These are phyloP conservation scores for Saccharomyces pastorianus DNA, from an alignment of 1,139 yeast genomes.

Conservation along the genomic window DNA sequence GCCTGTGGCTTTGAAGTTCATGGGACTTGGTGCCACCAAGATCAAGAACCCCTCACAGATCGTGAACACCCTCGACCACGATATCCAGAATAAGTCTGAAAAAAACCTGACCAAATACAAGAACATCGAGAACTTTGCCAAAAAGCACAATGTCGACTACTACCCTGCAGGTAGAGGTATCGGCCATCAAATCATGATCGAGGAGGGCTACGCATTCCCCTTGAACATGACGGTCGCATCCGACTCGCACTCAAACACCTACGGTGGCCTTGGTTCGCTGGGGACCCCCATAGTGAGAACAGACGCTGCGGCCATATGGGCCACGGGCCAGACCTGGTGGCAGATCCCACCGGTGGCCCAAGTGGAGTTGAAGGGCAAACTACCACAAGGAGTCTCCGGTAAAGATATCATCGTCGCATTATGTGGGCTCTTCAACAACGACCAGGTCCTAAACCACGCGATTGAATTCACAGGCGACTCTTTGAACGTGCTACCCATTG, in stretches of 20 bases:
- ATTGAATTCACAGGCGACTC: constrained; percentile 93
- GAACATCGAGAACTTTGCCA: constrained; percentile 84
- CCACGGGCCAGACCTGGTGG: constrained; percentile 99
- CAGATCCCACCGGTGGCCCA: constrained; percentile 98
- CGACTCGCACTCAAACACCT: constrained; percentile 94
- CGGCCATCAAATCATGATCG: constrained; percentile 98
- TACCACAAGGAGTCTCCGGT: constrained; percentile 86
- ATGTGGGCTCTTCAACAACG: constrained; percentile 92
- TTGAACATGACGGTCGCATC: constrained; percentile 89
- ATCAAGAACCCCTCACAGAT: constrained; percentile 83
- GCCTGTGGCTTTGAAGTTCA: constrained; percentile 97
- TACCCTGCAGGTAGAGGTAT: constrained; percentile 99
- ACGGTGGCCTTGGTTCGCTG: constrained; percentile 91
- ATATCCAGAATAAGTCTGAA: constrained; percentile 86
- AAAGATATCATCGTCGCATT: constrained; percentile 94
- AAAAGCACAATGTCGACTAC: constrained; percentile 88
- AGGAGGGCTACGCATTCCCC: constrained; percentile 97
- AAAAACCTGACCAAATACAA: constrained; percentile 79
- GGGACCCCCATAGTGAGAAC: constrained; percentile 98
- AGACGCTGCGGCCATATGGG: constrained; percentile 99
- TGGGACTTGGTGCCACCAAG: constrained; percentile 83
- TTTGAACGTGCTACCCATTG: constrained; percentile 63
- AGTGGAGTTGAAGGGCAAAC: constrained; percentile 73
- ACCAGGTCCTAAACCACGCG: constrained; percentile 94
- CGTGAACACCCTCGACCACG: constrained; percentile 94